Evolutionary conservation across 108 stramenopile genomes (phyloP), one percentile per base, ranked within the genome.

Genomic region (Mediolabrus comicus): DNA sequence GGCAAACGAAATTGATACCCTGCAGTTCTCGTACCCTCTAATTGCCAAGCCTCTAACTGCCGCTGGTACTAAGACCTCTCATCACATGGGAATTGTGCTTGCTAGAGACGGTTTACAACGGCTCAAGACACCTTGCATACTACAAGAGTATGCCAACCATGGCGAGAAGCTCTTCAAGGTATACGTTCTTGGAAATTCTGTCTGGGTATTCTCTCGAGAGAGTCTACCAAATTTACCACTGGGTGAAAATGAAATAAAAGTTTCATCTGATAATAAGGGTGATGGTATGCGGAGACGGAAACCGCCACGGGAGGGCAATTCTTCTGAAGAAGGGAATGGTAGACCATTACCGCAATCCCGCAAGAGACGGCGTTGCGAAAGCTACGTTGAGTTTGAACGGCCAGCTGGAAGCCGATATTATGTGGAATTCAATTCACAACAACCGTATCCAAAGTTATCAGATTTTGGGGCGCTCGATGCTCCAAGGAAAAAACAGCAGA

Each of bases 141-240:
- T 88, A 9, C 94, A 95, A 78, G 91, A 92, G 75, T 95, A 88
- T 64, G 83, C 83, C 54, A 95, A 95, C 72, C 94, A 95, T 66
- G 79, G 85, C 63, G 85, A 84, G 4, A 65, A 74, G 34, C 63
- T 95, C 6, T 95, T 87, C 82, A 95, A 95, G 67, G 90, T 91
- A 0, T 95, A 95, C 59, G 95, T 95, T 3, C 59, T 95, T 41
- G 95, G 95, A 62, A 77, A 90, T 16, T 62, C 75, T 39, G 91
- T 95, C 1, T 80, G 86, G 68, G 95, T 95, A 0, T 91, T 90
- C 67, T 32, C 69, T 43, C 74, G 95, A 59, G 65, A 79, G 51
- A 85, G 83, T 62, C 65, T 93, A 29, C 95, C 95, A 9, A 87
- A 95, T 62, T 67, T 95, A 22, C 94, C 94, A 4, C 61, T 53